Evolutionary conservation across 345 rosid genomes (phyloP).

Genomic region (Gossypium herbaceum): DNA sequence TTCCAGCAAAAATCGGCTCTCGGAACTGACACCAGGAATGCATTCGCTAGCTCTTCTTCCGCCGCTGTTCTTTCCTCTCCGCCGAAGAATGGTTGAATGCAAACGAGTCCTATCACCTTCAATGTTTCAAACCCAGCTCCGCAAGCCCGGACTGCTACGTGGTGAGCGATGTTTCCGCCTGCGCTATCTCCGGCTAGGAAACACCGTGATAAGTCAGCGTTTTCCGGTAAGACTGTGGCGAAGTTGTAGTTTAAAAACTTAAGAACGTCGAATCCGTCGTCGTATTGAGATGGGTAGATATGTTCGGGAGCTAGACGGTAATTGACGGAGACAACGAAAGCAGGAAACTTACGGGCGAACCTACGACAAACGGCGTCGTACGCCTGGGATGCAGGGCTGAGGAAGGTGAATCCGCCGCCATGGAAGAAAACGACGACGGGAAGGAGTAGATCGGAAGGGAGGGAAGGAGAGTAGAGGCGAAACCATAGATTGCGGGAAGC

Average conservation of each 20-base stretch:
- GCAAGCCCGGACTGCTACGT: slow-evolving; percentile 50
- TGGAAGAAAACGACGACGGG: slow-evolving; percentile 79
- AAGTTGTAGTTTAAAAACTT: slow-evolving; percentile 42
- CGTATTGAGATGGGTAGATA: slow-evolving; percentile 68
- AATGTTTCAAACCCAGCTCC: slow-evolving; percentile 20
- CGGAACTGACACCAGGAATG: slow-evolving; percentile 36
- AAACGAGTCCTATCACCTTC: slow-evolving; percentile 43
- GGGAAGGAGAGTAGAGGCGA: slow-evolving; percentile 52
- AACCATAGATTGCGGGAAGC: slow-evolving; percentile 68
- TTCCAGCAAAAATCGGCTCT: slow-evolving; percentile 62
- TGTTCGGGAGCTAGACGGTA: slow-evolving; percentile 80
- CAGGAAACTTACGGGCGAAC: slow-evolving; percentile 48
- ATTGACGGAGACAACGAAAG: slow-evolving; percentile 61
- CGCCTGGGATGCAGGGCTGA: slow-evolving; percentile 40
- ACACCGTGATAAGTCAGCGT: slow-evolving; percentile 54
- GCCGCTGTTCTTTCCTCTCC: slow-evolving; percentile 73
- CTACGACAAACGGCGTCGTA: slow-evolving; percentile 69
- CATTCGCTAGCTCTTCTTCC: slow-evolving; percentile 36
- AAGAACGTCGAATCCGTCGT: slow-evolving; percentile 68
- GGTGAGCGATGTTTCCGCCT: slow-evolving; percentile 75
- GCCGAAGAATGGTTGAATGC: slow-evolving; percentile 80
- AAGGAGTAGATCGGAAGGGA: slow-evolving; percentile 18
- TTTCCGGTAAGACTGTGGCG: slow-evolving; percentile 31
- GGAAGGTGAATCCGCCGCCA: slow-evolving; percentile 79
- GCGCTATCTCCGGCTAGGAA: slow-evolving; percentile 81